Conservation (phyloP, 805 yeast genomes). For the Lipomyces anomalus region DNA sequence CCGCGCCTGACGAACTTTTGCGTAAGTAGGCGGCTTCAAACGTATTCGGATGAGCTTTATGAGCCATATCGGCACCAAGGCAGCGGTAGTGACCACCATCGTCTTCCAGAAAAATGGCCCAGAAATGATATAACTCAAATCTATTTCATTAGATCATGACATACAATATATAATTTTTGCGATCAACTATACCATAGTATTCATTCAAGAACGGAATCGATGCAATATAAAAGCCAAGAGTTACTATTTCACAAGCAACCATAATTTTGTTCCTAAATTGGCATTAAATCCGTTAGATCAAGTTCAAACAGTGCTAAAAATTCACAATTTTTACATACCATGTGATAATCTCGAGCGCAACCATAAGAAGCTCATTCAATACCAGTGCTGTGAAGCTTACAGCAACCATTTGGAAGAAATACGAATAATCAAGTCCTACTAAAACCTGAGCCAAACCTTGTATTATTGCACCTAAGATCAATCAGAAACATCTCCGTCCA, state of each 20-base stretch:
- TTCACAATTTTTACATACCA: conserved; percentile 48
- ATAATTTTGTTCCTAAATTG: conserved; percentile 54
- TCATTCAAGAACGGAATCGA: conserved; percentile 81
- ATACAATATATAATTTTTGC: not conserved
- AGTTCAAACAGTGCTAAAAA: not conserved
- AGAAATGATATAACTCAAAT: conserved; percentile 50
- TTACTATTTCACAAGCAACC: conserved; percentile 65
- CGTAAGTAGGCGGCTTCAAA: conserved; percentile 90
- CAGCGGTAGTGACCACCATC: conserved; percentile 54
- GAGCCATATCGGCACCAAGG: conserved; percentile 86
- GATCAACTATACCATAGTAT: conserved; percentile 54
- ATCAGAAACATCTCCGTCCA: not conserved
- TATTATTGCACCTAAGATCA: conserved; percentile 53
- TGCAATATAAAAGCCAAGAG: conserved; percentile 59
- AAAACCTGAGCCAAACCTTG: conserved; percentile 77
- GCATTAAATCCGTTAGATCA: not conserved
- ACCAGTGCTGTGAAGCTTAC: conserved; percentile 74
- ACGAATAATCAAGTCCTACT: conserved; percentile 50
- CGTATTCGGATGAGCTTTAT: conserved; percentile 67
- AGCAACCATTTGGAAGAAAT: conserved; percentile 74
- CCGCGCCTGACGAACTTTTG: conserved; percentile 79
- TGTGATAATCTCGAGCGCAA: conserved; percentile 82
- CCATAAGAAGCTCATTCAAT: conserved; percentile 87
- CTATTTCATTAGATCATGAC: conserved; percentile 1
- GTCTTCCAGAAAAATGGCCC: conserved; percentile 65